Percentiles rank a stretch among this genome's conserved stretches.
These are phyloP conservation scores for Helicostylum pulchrum DNA, from an alignment of 192 early-diverging fungal genomes.

Conservation along the genomic window DNA sequence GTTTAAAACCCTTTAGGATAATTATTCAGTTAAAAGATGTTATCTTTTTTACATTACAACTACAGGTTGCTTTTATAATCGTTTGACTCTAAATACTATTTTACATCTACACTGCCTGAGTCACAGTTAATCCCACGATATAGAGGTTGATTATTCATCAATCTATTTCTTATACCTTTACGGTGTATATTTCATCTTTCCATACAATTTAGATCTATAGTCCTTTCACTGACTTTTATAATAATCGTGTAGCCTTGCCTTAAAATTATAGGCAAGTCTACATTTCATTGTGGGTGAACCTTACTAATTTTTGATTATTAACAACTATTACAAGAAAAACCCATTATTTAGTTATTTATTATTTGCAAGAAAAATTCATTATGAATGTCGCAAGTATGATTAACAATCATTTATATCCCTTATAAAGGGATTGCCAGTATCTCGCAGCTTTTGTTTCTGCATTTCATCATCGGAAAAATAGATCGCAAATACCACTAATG, in stretches of 20 bases:
- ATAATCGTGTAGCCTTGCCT: constrained; percentile 8
- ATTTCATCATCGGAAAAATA: too few relatives aligned
- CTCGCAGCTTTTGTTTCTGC: too few relatives aligned
- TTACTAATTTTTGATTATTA: too few relatives aligned
- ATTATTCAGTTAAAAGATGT: constrained; percentile 4
- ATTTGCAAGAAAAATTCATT: constrained; percentile 8
- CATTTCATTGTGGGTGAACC: too few relatives aligned
- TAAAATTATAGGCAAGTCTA: too few relatives aligned
- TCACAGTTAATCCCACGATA: constrained; percentile 6
- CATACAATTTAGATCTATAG: constrained; percentile 10
- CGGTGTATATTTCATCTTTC: too few relatives aligned
- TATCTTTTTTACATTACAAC: constrained; percentile 2
- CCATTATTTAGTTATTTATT: constrained; percentile 6
- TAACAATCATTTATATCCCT: constrained; percentile 5
- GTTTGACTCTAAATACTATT: constrained; percentile 5
- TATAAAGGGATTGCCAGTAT: not conserved
- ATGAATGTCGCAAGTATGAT: not conserved
- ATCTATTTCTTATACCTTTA: not conserved
- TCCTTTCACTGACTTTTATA: constrained; percentile 10
- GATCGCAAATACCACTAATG: too few relatives aligned
- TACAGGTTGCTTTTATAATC: constrained; percentile 4
- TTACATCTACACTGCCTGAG: constrained; percentile 4
- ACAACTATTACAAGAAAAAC: constrained; percentile 9
- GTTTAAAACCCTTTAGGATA: not conserved
- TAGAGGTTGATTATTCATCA: constrained; percentile 10